Percentiles rank a stretch among this genome's conserved stretches.
phyloP scores from a whole-genome alignment of 2,329 filamentous ascomycete genomes.

The Phialophora verrucosa region DNA sequence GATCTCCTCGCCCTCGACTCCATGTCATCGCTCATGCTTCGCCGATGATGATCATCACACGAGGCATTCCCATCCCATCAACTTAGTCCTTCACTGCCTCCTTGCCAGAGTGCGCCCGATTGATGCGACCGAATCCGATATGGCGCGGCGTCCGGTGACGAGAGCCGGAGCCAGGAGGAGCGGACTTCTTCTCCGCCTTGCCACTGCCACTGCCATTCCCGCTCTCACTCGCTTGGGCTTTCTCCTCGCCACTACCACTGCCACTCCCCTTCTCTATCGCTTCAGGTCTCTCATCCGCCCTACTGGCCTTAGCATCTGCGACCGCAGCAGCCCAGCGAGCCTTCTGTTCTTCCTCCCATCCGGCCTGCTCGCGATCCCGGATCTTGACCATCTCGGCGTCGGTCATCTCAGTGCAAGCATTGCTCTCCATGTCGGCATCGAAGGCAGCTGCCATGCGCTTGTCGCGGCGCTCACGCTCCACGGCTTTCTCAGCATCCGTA shows the following conservation, averaged over 20 bases:
- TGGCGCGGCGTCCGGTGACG: not conserved
- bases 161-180: not conserved
- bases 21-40: not conserved
- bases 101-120: not conserved
- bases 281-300: not conserved
- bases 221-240: not conserved
- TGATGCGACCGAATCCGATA: not conserved
- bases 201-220: not conserved
- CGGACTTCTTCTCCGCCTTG: not conserved
- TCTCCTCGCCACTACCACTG: not conserved
- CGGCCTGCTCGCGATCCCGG: conserved; percentile 23
- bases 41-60: not conserved
- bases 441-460: conserved; percentile 23
- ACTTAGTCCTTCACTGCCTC: not conserved
- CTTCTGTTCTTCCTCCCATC: conserved; percentile 30
- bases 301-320: not conserved
- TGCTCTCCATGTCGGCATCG: conserved; percentile 28
- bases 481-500: not conserved
- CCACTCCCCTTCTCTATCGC: not conserved
- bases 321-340: not conserved
- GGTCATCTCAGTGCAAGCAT: conserved; percentile 21
- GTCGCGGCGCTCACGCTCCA: conserved; percentile 19
- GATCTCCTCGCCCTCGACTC: not conserved
- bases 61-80: not conserved
- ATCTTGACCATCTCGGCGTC: conserved; percentile 25